Percentiles rank a stretch among this genome's conserved stretches.
Evolutionary conservation across 1,139 yeast species (phyloP).

Genomic region (Wickerhamiella infanticola): DNA sequence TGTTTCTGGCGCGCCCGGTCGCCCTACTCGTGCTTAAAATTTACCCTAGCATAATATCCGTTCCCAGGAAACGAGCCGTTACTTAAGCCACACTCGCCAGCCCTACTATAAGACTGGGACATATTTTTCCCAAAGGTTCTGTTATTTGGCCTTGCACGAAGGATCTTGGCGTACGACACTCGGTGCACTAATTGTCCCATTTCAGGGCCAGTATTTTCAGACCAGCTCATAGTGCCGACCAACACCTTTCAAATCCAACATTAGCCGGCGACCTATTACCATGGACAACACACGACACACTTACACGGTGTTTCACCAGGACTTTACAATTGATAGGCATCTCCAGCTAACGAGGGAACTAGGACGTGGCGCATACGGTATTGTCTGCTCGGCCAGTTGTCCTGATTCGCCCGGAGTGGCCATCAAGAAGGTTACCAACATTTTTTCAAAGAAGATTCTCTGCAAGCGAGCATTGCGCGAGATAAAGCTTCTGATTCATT

Average conservation of each 20-base stretch:
- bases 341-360: constrained; percentile 77
- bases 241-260: neutral
- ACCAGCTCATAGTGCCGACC: too few species aligned
- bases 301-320: constrained; percentile 70
- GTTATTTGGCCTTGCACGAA: too few species aligned
- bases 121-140: too few species aligned
- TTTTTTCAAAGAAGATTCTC: constrained; percentile 72
- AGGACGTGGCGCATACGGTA: constrained; percentile 96
- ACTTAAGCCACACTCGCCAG: too few species aligned
- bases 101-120: too few species aligned
- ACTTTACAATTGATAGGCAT: constrained; percentile 71
- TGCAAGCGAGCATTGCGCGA: constrained; percentile 87
- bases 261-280: neutral
- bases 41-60: too few species aligned
- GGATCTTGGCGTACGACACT: too few species aligned
- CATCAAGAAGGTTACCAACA: constrained; percentile 83
- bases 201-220: too few species aligned
- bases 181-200: too few species aligned
- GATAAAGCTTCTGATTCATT: constrained; percentile 71
- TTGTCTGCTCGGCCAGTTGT: constrained; percentile 86
- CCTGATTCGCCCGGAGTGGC: constrained; percentile 60
- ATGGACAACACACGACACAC: constrained; percentile 19
- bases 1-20: too few species aligned
- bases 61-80: too few species aligned
- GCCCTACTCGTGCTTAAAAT: too few species aligned